Percentiles rank a stretch among this genome's conserved stretches.
phyloP scores from a whole-genome alignment of 306 rosid species.

The Trifolium dubium region DNA sequence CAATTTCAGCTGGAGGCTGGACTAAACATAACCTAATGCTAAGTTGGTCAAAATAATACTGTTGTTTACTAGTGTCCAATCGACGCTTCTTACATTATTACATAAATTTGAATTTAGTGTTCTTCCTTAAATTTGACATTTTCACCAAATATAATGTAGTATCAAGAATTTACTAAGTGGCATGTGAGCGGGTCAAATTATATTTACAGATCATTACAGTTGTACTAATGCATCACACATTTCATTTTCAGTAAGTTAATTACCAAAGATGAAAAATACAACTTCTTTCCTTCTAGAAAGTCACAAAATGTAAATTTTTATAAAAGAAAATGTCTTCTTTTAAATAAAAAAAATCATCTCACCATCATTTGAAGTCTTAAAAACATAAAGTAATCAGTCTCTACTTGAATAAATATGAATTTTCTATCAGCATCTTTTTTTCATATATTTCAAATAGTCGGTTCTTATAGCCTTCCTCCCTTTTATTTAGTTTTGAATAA shows the following conservation, averaged over 20 bases:
- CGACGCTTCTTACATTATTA: not conserved
- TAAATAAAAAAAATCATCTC: not conserved
- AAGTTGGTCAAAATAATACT: not conserved
- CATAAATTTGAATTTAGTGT: not conserved
- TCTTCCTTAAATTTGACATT: not conserved
- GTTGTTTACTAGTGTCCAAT: not conserved
- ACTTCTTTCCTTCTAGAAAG: conserved; percentile 2
- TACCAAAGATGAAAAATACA: not conserved
- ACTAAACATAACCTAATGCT: conserved; percentile 2
- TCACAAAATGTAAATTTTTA: not conserved
- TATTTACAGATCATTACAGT: not conserved
- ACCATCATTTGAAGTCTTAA: not conserved
- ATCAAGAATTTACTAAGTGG: not conserved
- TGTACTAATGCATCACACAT: not conserved
- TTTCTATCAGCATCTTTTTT: too few species aligned
- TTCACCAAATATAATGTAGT: not conserved
- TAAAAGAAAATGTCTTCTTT: not conserved
- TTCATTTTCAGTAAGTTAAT: conserved; percentile 8
- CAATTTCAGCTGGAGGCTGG: not conserved
- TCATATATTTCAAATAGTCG: conserved; percentile 6
- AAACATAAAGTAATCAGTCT: not conserved
- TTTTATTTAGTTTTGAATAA: conserved; percentile 24
- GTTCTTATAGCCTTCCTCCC: not conserved
- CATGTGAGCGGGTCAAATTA: not conserved
- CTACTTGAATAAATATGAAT: conserved; percentile 10